phyloP scores from a whole-genome alignment of 2,329 filamentous ascomycete genomes.

The Phaeosphaeria sp. region DNA sequence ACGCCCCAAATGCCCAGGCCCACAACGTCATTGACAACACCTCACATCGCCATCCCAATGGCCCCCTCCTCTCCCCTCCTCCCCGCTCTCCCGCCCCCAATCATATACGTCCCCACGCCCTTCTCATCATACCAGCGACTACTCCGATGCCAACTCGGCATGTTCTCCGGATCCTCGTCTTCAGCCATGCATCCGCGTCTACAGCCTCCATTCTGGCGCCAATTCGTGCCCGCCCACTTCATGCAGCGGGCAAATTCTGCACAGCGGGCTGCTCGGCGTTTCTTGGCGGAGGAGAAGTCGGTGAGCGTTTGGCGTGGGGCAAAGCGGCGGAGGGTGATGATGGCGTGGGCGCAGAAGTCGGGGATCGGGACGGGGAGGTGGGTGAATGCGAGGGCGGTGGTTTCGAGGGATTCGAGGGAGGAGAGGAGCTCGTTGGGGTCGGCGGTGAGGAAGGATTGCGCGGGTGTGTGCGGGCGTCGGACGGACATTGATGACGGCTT shows the following conservation, averaged over 20 bases:
- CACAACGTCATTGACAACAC: no score
- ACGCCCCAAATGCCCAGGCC: background rate
- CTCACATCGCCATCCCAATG: conserved; percentile 4
- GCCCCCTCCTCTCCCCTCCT: background rate
- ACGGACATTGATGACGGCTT: conserved; percentile 23
- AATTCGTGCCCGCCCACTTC: conserved; percentile 38
- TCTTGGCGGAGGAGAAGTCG: conserved; percentile 30
- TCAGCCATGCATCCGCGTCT: conserved; percentile 41
- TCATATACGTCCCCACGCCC: conserved; percentile 38
- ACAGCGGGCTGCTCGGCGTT: conserved; percentile 23
- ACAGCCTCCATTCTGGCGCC: conserved; percentile 29
- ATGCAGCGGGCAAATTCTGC: conserved; percentile 43
- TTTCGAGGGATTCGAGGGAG: conserved; percentile 43
- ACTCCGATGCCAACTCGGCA: conserved; percentile 45
- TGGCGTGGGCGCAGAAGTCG: conserved; percentile 41
- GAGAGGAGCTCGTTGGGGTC: conserved; percentile 33
- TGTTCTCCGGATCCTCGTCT: conserved; percentile 38
- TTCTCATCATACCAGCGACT: conserved; percentile 40
- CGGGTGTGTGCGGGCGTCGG: conserved; percentile 3
- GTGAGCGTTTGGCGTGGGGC: conserved; percentile 31
- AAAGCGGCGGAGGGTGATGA: conserved; percentile 39
- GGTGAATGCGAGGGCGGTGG: conserved; percentile 35
- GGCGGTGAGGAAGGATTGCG: conserved; percentile 28
- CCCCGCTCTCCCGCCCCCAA: conserved; percentile 31
- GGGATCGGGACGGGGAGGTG: conserved; percentile 31